Evolutionary conservation across 2,329 filamentous ascomycete species (phyloP), one percentile per base, ranked within the genome.

Genomic region (Coleophoma cylindrospora): DNA sequence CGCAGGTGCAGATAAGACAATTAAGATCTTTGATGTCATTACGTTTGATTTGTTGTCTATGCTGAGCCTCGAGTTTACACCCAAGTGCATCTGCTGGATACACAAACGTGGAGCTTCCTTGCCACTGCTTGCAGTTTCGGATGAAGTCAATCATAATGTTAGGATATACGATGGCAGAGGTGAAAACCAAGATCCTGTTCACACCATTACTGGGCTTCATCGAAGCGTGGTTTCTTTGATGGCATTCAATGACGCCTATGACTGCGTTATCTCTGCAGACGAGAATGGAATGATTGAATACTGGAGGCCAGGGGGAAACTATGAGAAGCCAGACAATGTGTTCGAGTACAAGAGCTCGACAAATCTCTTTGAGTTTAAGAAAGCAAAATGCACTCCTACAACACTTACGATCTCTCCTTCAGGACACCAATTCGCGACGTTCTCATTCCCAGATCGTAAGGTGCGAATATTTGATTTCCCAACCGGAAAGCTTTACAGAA

Each of bases 311-410:
- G 81, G 80, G 54, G 84, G 81, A 2, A 83, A 75, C 37, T 96
- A 90, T 66, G 90, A 95, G 62, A 96, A 97, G 68, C 94, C 94
- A 0, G 85, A 91, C 58, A 90, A 83, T 47, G 91, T 99, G 15
- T 99, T 95, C 66, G 80, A 89, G 58, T 89, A 91, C 71, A 99
- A 99, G 71, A 95, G 90, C 64, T 86, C 88, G 1, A 99, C 94
- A 3, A 94, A 89, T 62, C 76, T 99, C 1, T 99, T 97, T 64
- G 92, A 96, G 48, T 97, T 99, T 73, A 97, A 95, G 64, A 97
- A 96, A 70, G 81, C 89, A 46, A 97, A 96, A 67, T 88, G 91
- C 0, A 80, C 86, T 1, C 91, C 92, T 0, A 82, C 84, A 4
- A 89, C 88, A 11, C 74, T 99, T 45, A 89, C 87, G 0, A 80